These are phyloP conservation scores for Nigrograna mackinnonii DNA, from an alignment of 2,329 filamentous ascomycete species.

Conservation along the genomic window DNA sequence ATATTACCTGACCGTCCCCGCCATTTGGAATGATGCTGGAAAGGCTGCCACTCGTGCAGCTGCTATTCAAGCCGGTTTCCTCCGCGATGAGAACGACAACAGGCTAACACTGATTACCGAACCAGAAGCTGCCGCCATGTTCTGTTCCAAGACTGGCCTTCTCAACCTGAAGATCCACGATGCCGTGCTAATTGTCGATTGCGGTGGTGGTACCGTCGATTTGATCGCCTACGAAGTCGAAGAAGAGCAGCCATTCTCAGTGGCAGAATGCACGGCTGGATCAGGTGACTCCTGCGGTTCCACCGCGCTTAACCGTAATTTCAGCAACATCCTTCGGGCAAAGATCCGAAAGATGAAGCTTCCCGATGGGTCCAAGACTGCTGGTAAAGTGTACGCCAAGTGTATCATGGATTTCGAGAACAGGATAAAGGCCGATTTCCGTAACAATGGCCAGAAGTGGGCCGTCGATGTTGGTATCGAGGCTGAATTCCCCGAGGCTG, in stretches of 20 bases:
- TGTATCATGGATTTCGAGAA: constrained; percentile 99
- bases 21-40: constrained; percentile 98
- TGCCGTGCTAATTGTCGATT: constrained; percentile 97
- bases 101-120: constrained; percentile 92
- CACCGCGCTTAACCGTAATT: constrained; percentile 97
- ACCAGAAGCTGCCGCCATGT: constrained; percentile 94
- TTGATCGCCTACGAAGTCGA: constrained; percentile 98
- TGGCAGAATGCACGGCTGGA: constrained; percentile 94
- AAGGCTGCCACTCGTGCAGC: constrained; percentile 96
- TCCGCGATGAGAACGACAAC: constrained; percentile 97
- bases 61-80: constrained; percentile 94
- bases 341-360: constrained; percentile 99
- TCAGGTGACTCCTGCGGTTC: constrained; percentile 98
- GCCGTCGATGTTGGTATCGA: constrained; percentile 98
- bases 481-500: constrained; percentile 95
- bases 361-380: constrained; percentile 93
- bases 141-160: constrained; percentile 95
- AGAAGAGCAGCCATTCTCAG: constrained; percentile 95
- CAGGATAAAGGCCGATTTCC: constrained; percentile 98
- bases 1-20: constrained; percentile 97
- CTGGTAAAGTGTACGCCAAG: constrained; percentile 97
- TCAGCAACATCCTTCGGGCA: constrained; percentile 94
- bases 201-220: constrained; percentile 97
- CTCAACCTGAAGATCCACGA: constrained; percentile 98
- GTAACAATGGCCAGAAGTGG: constrained; percentile 99